A percentile compares a stretch with the other conserved stretches of the same genome.
phyloP scores from a whole-genome alignment of 2,329 filamentous ascomycete species.

The Knufia fluminis region DNA sequence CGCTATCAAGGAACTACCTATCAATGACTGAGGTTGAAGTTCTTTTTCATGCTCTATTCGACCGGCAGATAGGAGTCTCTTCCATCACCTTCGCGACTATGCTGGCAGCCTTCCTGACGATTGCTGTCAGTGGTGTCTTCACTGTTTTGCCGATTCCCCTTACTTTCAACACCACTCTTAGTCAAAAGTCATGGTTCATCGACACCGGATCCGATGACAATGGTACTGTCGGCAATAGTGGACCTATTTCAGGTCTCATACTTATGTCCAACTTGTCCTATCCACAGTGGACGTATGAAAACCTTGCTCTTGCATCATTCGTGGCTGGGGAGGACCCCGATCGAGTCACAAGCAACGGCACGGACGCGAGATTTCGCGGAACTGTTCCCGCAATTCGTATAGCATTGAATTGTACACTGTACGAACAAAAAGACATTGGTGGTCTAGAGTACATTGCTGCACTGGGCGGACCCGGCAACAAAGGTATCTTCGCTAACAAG shows the following conservation, averaged over 20 bases:
- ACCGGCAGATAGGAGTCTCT: neutral
- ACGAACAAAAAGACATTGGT: neutral
- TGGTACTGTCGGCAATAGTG: neutral
- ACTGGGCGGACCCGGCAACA: neutral
- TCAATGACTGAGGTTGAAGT: neutral
- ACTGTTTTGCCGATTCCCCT: neutral
- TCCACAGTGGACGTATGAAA: neutral
- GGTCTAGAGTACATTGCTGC: neutral
- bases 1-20: slow-evolving; percentile 1
- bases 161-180: neutral
- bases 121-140: neutral
- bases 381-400: neutral
- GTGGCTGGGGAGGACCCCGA: neutral
- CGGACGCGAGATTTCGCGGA: neutral
- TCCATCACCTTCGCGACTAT: neutral
- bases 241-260: neutral
- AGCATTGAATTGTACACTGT: neutral
- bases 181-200: neutral
- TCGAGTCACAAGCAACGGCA: neutral
- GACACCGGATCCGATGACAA: neutral
- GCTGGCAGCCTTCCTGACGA: neutral
- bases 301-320: neutral
- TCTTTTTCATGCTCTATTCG: neutral
- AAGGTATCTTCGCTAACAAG: neutral
- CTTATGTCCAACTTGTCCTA: neutral